Base-by-base conservation (phyloP, 441 rosid genomes). In the Adansonia gregorii region DNA sequence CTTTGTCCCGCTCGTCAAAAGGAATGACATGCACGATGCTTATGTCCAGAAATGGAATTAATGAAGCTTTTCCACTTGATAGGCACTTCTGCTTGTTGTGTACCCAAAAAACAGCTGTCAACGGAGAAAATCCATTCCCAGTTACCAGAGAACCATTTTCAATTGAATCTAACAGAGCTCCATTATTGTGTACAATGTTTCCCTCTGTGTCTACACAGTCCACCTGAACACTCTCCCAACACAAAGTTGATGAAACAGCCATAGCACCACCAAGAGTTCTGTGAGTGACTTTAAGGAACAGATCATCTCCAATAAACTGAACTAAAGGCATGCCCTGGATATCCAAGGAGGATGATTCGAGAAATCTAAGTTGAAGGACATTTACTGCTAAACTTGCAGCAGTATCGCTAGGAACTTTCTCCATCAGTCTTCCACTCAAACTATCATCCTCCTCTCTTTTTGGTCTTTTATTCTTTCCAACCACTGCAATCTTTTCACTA, bases 211-310 rank as follows among this genome's bases (percentile, higher is more conserved):
- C 97, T 68, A 96, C 88, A 78, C 98, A 96, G 79, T 88, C 91
- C 68, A 96, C 92, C 88, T 92, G 89, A 81, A 93, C 87, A 82
- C 80, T 88, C 86, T 88, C 92, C 99, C 98, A 94, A 74, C 43
- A 72, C 79, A 96, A 72, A 66, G 85, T 83, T 64, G 97, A 96
- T 58, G 99, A 94, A 81, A 94, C 92, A 74, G 91, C 99, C 81
- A 94, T 73, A 43, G 99, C 99, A 74, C 99, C 99, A 27, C 99
- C 98, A 55, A 96, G 98, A 67, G 98, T 93, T 87, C 98, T 93
- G 78, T 96, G 98, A 85, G 89, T 64, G 78, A 96, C 98, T 86
- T 94, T 94, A 82, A 90, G 76, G 70, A 74, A 85, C 83, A 96
- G 88, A 86, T 87, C 90, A 73, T 92, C 90, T 77, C 98, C 99